Conservation (phyloP, 75 land plant genomes). For the Chamaecyparis obtusa region DNA sequence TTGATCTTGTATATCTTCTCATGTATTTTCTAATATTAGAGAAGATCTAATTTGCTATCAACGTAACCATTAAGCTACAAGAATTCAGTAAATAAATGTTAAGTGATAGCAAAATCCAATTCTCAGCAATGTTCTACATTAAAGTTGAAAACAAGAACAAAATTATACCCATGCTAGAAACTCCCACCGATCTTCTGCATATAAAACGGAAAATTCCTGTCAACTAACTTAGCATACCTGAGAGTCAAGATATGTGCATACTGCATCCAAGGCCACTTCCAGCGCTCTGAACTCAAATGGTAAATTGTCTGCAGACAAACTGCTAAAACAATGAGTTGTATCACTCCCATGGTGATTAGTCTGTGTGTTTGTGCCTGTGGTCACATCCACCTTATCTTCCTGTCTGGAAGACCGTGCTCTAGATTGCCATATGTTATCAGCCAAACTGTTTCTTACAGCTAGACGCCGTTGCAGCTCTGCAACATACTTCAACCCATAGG, state of each 20-base stretch:
- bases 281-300: constrained; percentile 90
- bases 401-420: not conserved
- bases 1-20: too few relatives aligned
- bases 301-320: constrained; percentile 53
- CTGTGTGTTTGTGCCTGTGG: not conserved
- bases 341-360: not conserved
- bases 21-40: too few relatives aligned
- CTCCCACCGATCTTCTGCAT: not conserved
- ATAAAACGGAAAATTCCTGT: not conserved
- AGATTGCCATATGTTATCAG: not conserved
- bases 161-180: not conserved
- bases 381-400: not conserved
- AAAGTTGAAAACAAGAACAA: not conserved
- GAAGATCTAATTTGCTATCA: too few relatives aligned
- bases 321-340: not conserved
- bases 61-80: not conserved
- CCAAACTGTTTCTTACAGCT: constrained; percentile 20
- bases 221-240: constrained; percentile 72
- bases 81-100: too few relatives aligned
- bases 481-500: constrained; percentile 56
- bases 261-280: constrained; percentile 85
- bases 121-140: not conserved
- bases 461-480: constrained; percentile 68
- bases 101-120: not conserved
- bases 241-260: constrained; percentile 73